Evolutionary conservation across 768 basidiomycete genomes (phyloP).

Genomic region (Saitozyma sp.): DNA sequence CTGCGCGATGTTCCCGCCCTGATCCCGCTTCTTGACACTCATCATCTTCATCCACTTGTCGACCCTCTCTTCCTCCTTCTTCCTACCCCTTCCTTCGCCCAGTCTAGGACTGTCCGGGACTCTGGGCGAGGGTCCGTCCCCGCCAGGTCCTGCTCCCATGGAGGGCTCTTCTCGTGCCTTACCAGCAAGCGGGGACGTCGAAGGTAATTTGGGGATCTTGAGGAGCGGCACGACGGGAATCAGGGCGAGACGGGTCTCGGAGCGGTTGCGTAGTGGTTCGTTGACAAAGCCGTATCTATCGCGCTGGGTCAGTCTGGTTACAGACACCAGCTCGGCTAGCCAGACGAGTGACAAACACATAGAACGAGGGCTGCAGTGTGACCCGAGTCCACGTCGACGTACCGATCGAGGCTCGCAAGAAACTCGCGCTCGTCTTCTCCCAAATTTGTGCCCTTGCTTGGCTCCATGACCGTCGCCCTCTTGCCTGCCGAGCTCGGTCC

Average conservation of each 20-base stretch:
- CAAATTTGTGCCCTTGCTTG: conserved; percentile 61
- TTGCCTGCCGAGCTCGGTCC: conserved; percentile 46
- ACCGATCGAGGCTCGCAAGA: conserved; percentile 83
- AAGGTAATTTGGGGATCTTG: conserved; percentile 58
- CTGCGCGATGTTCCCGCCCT: conserved; percentile 70
- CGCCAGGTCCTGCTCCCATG: conserved; percentile 9
- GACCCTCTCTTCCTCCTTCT: conserved; percentile 73
- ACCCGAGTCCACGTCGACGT: conserved; percentile 44
- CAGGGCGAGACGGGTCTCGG: conserved; percentile 74
- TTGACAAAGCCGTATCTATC: conserved; percentile 88
- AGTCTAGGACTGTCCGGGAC: conserved; percentile 18
- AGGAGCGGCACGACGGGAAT: conserved; percentile 65
- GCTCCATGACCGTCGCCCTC: conserved; percentile 50
- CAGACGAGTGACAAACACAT: too few relatives aligned
- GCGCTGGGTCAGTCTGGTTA: conserved; percentile 2
- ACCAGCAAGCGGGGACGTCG: conserved; percentile 29
- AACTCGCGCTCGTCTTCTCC: conserved; percentile 71
- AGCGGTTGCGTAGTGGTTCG: conserved; percentile 61
- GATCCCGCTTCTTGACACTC: conserved; percentile 63
- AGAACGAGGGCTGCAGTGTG: too few relatives aligned
- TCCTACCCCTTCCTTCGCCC: conserved; percentile 34
- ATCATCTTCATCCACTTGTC: conserved; percentile 92
- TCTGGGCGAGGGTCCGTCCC: conserved; percentile 2
- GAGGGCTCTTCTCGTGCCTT: conserved; percentile 31
- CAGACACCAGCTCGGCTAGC: not conserved